Evolutionary conservation across 139 green algal genomes (phyloP).

Genomic region (Ostreobium quekettii): DNA sequence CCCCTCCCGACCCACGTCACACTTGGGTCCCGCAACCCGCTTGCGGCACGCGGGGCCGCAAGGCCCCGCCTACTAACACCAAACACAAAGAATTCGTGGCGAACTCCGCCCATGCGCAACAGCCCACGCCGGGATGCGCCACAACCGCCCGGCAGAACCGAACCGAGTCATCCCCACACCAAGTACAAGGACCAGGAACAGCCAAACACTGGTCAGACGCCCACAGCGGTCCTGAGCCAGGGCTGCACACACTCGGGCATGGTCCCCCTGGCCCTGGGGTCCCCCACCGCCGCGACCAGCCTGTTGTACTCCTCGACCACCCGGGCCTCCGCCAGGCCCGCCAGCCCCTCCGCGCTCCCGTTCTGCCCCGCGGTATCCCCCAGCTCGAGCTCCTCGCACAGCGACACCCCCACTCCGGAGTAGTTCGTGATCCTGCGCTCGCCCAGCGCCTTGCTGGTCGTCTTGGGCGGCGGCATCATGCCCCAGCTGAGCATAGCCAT

Average conservation of each 20-base stretch:
- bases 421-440: conserved; percentile 68
- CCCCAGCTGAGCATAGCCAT: conserved; percentile 83
- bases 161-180: no score
- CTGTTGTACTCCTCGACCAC: background rate
- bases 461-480: conserved; percentile 91
- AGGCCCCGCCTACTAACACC: no score
- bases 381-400: conserved; percentile 27
- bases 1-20: no score
- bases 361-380: no score
- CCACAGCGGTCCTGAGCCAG: background rate
- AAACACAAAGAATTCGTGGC: no score
- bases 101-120: no score
- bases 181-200: background rate
- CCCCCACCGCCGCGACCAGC: background rate
- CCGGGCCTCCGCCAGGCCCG: background rate
- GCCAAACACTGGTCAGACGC: background rate
- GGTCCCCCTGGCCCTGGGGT: background rate
- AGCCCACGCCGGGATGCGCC: no score
- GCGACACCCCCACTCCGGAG: conserved; percentile 61
- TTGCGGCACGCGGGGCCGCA: no score
- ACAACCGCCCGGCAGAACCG: no score
- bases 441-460: conserved; percentile 54
- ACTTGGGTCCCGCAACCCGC: no score
- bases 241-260: background rate
- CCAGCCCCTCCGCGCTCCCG: conserved; percentile 3